Conservation (phyloP, 148 eudicot species). For the Chenopodium formosanum region DNA sequence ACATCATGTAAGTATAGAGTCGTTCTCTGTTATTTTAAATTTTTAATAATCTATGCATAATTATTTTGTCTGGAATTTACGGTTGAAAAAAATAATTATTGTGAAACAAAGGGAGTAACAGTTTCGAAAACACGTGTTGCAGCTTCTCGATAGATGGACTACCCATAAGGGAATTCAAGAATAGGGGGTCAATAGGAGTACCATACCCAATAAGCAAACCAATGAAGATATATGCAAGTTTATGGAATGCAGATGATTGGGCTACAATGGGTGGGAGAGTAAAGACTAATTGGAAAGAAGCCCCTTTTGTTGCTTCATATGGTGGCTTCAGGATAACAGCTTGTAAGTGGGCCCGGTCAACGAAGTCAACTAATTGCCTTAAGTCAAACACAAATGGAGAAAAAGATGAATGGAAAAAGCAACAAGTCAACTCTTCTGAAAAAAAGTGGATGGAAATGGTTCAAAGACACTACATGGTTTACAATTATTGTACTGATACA, state of each 20-base stretch:
- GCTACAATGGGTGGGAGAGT: not conserved
- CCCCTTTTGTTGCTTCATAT: constrained; percentile 20
- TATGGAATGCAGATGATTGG: not conserved
- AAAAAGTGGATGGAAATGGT: constrained; percentile 16
- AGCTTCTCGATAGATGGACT: not conserved
- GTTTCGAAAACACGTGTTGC: not conserved
- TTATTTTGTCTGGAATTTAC: no score
- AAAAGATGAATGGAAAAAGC: constrained; percentile 10
- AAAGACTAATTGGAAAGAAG: constrained; percentile 13
- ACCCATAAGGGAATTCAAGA: not conserved
- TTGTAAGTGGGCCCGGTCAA: constrained; percentile 3
- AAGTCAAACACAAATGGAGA: not conserved
- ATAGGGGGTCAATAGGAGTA: not conserved
- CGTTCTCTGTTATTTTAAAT: no score
- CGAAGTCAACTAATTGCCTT: not conserved
- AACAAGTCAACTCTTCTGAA: not conserved
- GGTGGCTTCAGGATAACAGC: constrained; percentile 18
- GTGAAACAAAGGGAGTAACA: no score
- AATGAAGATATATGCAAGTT: not conserved
- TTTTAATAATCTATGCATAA: no score
- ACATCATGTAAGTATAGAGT: not conserved
- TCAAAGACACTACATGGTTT: constrained; percentile 14
- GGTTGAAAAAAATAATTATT: no score
- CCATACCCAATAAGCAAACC: not conserved
- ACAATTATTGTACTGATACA: constrained; percentile 22